These are phyloP conservation scores for Rubroshorea leprosula DNA, from an alignment of 345 rosid species.

Conservation along the genomic window DNA sequence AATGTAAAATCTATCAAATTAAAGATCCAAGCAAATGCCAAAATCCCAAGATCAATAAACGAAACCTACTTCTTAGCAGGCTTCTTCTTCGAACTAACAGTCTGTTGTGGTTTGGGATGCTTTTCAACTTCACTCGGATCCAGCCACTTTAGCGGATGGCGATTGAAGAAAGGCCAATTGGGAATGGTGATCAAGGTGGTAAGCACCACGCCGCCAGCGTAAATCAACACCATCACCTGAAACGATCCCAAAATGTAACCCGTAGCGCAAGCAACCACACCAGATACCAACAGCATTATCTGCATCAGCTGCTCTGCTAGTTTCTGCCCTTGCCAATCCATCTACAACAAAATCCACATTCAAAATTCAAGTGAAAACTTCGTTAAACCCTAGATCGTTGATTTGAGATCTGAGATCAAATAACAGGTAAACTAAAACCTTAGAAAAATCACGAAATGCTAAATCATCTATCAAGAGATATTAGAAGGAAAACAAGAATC, in stretches of 20 bases:
- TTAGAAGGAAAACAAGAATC: too few relatives aligned
- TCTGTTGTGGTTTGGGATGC: slow-evolving; percentile 59
- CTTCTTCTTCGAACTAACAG: slow-evolving; percentile 49
- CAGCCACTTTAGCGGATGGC: slow-evolving; percentile 76
- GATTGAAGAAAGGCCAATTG: slow-evolving; percentile 83
- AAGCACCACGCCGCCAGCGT: slow-evolving; percentile 67
- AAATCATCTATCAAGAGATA: too few relatives aligned
- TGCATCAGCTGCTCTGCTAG: slow-evolving; percentile 92
- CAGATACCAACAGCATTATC: slow-evolving; percentile 57
- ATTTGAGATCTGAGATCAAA: too few relatives aligned
- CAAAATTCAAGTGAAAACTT: not conserved
- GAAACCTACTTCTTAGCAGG: slow-evolving; percentile 42
- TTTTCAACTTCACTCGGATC: slow-evolving; percentile 73
- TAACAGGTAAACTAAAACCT: too few relatives aligned
- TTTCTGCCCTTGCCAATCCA: slow-evolving; percentile 99
- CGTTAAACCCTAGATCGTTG: not conserved
- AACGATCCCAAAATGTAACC: slow-evolving; percentile 71
- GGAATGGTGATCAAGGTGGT: slow-evolving; percentile 73
- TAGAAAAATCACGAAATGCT: too few relatives aligned
- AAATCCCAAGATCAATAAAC: not conserved
- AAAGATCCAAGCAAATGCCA: too few relatives aligned
- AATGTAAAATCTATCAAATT: too few relatives aligned
- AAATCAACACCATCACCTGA: slow-evolving; percentile 63
- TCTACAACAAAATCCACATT: slow-evolving; percentile 19
- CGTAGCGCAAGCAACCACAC: slow-evolving; percentile 39